These are phyloP conservation scores for Fereydounia khargensis DNA, from an alignment of 1,284 basidiomycete species.

Conservation along the genomic window DNA sequence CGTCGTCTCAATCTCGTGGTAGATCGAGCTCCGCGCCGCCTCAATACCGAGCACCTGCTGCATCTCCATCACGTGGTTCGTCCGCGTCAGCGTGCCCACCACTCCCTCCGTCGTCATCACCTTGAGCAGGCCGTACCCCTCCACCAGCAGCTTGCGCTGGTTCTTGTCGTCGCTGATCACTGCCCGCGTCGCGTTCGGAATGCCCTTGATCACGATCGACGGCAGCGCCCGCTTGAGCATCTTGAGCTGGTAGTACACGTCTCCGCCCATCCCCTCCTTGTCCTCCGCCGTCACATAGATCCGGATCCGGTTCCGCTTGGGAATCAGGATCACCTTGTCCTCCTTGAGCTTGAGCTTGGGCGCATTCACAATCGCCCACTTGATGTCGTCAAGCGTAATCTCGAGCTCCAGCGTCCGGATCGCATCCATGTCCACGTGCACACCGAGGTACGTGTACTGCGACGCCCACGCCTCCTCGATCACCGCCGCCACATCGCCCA, in stretches of 20 bases:
- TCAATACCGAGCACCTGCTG: slow-evolving; percentile 93
- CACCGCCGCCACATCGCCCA: slow-evolving; percentile 88
- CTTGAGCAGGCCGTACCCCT: slow-evolving; percentile 94
- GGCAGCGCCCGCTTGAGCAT: slow-evolving; percentile 52
- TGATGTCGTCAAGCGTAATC: slow-evolving; percentile 86
- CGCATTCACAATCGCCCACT: slow-evolving; percentile 80
- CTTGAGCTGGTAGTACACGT: slow-evolving; percentile 53
- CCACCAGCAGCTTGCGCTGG: slow-evolving; percentile 50
- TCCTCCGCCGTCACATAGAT: slow-evolving; percentile 77
- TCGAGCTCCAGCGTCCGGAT: slow-evolving; percentile 91
- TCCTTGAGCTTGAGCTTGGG: slow-evolving; percentile 92
- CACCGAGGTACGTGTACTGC: slow-evolving; percentile 85
- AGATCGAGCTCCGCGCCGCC: slow-evolving; percentile 88
- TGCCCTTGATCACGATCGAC: slow-evolving; percentile 54
- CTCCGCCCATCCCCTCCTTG: slow-evolving; percentile 64
- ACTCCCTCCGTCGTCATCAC: slow-evolving; percentile 98
- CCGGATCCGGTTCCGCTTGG: slow-evolving; percentile 72
- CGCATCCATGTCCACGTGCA: slow-evolving; percentile 86
- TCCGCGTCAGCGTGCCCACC: slow-evolving; percentile 83
- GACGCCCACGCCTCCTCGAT: slow-evolving; percentile 95
- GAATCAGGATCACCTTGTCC: slow-evolving; percentile 60
- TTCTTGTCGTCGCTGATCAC: slow-evolving; percentile 56
- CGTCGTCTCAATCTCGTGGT: slow-evolving; percentile 91
- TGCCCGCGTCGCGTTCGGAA: slow-evolving; percentile 46
- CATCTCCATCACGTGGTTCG: slow-evolving; percentile 97